These are phyloP conservation scores for Colletotrichum theobromicola DNA, from an alignment of 2,329 filamentous ascomycete genomes.

Conservation along the genomic window DNA sequence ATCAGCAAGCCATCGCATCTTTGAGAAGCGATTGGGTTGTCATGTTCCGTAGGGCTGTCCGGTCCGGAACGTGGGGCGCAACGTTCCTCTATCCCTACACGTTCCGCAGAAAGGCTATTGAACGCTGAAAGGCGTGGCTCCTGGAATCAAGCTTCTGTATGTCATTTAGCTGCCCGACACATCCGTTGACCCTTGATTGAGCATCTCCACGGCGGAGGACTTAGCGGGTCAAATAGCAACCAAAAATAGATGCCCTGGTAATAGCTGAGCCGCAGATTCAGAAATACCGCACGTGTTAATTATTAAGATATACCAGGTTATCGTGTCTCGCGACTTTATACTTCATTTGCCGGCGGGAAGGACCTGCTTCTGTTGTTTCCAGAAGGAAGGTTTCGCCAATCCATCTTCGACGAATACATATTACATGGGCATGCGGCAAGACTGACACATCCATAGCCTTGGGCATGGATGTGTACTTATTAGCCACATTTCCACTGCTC, in stretches of 20 bases:
- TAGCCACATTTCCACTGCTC: not conserved
- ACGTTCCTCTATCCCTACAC: not conserved
- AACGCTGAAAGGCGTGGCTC: not conserved
- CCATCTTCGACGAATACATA: not conserved
- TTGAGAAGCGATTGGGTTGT: not conserved
- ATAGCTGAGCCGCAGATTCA: not conserved
- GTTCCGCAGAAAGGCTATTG: not conserved
- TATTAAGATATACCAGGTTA: not conserved
- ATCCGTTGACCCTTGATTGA: not conserved
- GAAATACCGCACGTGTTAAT: not conserved
- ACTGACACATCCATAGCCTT: not conserved
- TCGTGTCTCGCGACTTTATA: not conserved
- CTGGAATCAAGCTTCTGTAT: not conserved
- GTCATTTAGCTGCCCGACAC: not conserved
- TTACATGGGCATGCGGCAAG: accelerated
- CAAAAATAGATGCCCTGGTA: not conserved
- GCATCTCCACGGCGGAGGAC: not conserved
- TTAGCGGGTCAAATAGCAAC: not conserved
- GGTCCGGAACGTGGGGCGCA: not conserved
- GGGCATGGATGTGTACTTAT: not conserved
- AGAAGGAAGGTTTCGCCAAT: not conserved
- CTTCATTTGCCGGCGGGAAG: not conserved
- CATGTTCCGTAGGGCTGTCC: not conserved
- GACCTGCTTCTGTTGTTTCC: not conserved
- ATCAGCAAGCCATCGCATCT: not conserved